Evolutionary conservation across 2,329 filamentous ascomycete genomes (phyloP).

Genomic region (Pezicula rhizophila): DNA sequence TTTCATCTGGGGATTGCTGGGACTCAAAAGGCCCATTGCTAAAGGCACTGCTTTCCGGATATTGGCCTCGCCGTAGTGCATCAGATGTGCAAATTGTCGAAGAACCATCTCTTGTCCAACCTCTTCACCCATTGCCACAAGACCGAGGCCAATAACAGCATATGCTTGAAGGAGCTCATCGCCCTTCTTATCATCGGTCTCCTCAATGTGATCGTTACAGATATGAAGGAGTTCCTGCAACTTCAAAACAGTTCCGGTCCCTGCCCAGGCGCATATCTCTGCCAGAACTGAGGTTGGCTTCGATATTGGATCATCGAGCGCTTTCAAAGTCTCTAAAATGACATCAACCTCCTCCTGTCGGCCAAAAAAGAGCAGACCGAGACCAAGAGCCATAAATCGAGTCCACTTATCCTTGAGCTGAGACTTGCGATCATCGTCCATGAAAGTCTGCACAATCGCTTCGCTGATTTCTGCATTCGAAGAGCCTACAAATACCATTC

Average conservation of each 20-base stretch:
- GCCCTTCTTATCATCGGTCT: conserved; percentile 88
- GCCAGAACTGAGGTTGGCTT: conserved; percentile 92
- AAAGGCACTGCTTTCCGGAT: conserved; percentile 94
- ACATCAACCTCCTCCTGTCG: conserved; percentile 98
- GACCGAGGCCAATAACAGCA: conserved; percentile 85
- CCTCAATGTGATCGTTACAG: conserved; percentile 95
- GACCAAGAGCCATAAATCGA: conserved; percentile 87
- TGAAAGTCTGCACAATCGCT: conserved; percentile 83
- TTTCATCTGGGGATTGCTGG: conserved; percentile 99
- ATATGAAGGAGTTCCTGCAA: conserved; percentile 95
- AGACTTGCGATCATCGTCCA: conserved; percentile 86
- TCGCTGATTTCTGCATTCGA: conserved; percentile 87
- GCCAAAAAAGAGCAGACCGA: conserved; percentile 92
- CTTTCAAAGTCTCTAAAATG: conserved; percentile 92
- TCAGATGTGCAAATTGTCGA: conserved; percentile 92
- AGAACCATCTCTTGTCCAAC: conserved; percentile 98
- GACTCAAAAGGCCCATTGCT: conserved; percentile 92
- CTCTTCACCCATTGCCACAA: conserved; percentile 97
- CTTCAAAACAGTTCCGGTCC: conserved; percentile 94
- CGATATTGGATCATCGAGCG: conserved; percentile 92
- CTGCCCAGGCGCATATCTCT: conserved; percentile 96
- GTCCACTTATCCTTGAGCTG: conserved; percentile 98
- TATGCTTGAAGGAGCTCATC: conserved; percentile 95
- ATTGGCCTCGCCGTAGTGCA: conserved; percentile 98
- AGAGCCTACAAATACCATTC: conserved; percentile 87